These are phyloP conservation scores for Trifolium repens DNA, from an alignment of 306 rosid species.

Conservation along the genomic window DNA sequence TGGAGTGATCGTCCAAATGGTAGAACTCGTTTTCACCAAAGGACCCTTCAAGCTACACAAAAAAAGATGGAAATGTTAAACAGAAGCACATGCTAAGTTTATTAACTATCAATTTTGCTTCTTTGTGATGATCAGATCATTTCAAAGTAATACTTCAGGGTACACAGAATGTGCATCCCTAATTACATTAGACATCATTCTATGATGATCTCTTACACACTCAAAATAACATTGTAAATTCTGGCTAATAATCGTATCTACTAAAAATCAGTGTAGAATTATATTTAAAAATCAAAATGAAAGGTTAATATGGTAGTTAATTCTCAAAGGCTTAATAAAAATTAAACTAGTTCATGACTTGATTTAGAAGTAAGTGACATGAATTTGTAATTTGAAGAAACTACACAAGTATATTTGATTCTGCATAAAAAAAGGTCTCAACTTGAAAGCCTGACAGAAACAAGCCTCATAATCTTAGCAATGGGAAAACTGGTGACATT, in stretches of 20 bases:
- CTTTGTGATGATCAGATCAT: slow-evolving; percentile 15
- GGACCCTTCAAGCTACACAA: slow-evolving; percentile 77
- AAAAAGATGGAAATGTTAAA: slow-evolving; percentile 37
- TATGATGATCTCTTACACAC: slow-evolving; percentile 15
- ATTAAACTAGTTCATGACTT: slow-evolving; percentile 33
- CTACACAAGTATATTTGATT: slow-evolving; percentile 14
- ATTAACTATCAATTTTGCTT: slow-evolving; percentile 25
- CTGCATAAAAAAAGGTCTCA: slow-evolving; percentile 4
- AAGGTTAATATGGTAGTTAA: slow-evolving; percentile 9
- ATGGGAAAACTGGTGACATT: slow-evolving; percentile 5
- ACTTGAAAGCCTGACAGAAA: slow-evolving; percentile 16
- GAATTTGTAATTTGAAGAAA: slow-evolving; percentile 14
- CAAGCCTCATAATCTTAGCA: slow-evolving; percentile 26
- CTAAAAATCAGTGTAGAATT: background rate
- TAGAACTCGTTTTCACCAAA: slow-evolving; percentile 55
- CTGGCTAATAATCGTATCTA: slow-evolving; percentile 29
- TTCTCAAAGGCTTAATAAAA: slow-evolving; percentile 8
- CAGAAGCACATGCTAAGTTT: slow-evolving; percentile 26
- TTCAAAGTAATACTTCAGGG: slow-evolving; percentile 14
- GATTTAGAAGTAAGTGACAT: slow-evolving; percentile 18
- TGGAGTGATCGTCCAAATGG: slow-evolving; percentile 63
- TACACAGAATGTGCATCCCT: slow-evolving; percentile 20
- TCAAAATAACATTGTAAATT: slow-evolving; percentile 28
- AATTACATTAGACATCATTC: slow-evolving; percentile 7
- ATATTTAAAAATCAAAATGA: slow-evolving; percentile 15